Evolutionary conservation across 192 early-diverging fungal species (phyloP).

Genomic region (Polychytrium aggregatum): DNA sequence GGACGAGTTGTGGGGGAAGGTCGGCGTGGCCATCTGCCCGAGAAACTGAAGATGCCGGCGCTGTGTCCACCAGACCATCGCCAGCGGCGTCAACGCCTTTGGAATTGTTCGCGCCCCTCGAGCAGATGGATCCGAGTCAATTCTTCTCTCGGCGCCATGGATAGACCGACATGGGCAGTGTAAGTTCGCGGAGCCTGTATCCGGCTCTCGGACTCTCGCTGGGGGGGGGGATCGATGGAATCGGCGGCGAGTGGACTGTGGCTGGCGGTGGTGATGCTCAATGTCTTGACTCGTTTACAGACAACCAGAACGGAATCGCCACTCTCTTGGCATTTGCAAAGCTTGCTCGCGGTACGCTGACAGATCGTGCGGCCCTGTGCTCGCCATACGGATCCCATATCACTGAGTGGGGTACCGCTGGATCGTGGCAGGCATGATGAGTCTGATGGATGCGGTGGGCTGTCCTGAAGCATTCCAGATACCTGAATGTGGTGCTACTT

Average conservation of each 20-base stretch:
- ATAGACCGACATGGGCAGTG: slow-evolving; percentile 42
- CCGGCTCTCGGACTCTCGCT: slow-evolving; percentile 38
- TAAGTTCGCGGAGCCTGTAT: slow-evolving; percentile 30
- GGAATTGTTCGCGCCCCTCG: slow-evolving; percentile 71
- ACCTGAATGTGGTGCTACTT: slow-evolving; percentile 1
- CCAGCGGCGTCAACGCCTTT: slow-evolving; percentile 70
- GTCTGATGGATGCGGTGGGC: too few relatives aligned
- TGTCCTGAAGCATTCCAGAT: slow-evolving; percentile 16
- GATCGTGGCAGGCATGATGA: too few relatives aligned
- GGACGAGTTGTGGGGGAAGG: too few relatives aligned
- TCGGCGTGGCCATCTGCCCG: too few relatives aligned
- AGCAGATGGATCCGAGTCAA: slow-evolving; percentile 77
- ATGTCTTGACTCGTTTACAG: slow-evolving; percentile 8
- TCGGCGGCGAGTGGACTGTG: not conserved
- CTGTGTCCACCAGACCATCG: too few relatives aligned
- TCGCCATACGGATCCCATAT: not conserved
- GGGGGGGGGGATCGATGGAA: slow-evolving; percentile 38
- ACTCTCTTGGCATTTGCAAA: slow-evolving; percentile 29
- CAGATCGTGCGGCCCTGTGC: not conserved
- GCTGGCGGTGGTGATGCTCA: not conserved
- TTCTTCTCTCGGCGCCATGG: slow-evolving; percentile 79
- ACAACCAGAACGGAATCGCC: slow-evolving; percentile 24
- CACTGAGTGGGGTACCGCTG: not conserved
- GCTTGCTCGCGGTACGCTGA: slow-evolving; percentile 30
- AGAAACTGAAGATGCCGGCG: too few relatives aligned